Evolutionary conservation across 495 filamentous ascomycete species (phyloP).

Genomic region (Hypoxylon subgilvum): DNA sequence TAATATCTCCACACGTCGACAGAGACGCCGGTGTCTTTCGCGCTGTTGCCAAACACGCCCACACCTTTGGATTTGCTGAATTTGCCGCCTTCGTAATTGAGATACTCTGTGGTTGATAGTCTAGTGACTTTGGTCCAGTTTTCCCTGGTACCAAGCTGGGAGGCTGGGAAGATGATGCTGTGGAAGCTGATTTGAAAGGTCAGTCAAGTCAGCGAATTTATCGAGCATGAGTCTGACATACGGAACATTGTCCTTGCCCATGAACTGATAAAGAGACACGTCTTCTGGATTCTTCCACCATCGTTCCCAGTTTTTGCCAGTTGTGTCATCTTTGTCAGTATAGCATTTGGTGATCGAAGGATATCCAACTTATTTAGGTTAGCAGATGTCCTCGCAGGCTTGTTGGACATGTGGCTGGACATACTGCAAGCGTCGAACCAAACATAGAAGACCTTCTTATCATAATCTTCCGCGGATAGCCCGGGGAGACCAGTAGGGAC

Average conservation of each 20-base stretch:
- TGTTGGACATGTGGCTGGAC: not conserved
- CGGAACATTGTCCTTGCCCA: slow-evolving; percentile 97
- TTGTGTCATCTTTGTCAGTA: slow-evolving; percentile 58
- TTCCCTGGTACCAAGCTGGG: slow-evolving; percentile 80
- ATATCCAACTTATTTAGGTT: slow-evolving; percentile 70
- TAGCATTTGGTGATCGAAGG: slow-evolving; percentile 93
- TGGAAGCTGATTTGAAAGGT: slow-evolving; percentile 38
- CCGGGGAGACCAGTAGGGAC: slow-evolving; percentile 41
- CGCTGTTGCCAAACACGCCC: slow-evolving; percentile 90
- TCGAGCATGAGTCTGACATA: slow-evolving; percentile 68
- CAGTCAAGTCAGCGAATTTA: not conserved
- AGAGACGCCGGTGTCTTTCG: slow-evolving; percentile 84
- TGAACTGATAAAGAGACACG: slow-evolving; percentile 93
- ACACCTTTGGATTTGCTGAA: slow-evolving; percentile 92
- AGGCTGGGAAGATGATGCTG: slow-evolving; percentile 82
- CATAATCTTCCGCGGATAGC: slow-evolving; percentile 69
- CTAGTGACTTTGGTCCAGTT: slow-evolving; percentile 92
- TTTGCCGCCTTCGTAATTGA: slow-evolving; percentile 95
- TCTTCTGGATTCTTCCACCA: slow-evolving; percentile 95
- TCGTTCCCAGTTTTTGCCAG: slow-evolving; percentile 73
- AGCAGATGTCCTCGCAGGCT: not conserved
- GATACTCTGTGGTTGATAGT: slow-evolving; percentile 89
- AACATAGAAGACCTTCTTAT: slow-evolving; percentile 89
- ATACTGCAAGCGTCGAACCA: slow-evolving; percentile 94
- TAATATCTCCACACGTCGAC: slow-evolving; percentile 94